phyloP scores from a whole-genome alignment of 2,329 filamentous ascomycete genomes.

The Fusarium sacchari region DNA sequence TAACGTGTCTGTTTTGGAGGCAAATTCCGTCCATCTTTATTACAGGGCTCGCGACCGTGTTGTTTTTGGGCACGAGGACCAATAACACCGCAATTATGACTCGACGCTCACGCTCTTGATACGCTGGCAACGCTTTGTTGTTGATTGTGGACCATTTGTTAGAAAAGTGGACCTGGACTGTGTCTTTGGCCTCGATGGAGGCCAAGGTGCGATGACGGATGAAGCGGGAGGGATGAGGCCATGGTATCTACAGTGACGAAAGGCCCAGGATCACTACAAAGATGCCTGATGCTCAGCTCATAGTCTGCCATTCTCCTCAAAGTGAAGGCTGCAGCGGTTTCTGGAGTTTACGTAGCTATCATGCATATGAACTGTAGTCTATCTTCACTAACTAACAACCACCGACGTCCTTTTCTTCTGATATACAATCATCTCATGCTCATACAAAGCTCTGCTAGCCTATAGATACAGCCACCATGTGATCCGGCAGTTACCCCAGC shows the following conservation, averaged over 20 bases:
- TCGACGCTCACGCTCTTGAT: slow-evolving; percentile 25
- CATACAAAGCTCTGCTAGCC: slow-evolving; percentile 10
- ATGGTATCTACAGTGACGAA: slow-evolving; percentile 19
- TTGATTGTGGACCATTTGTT: slow-evolving; percentile 14
- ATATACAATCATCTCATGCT: slow-evolving; percentile 7
- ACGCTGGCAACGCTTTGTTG: slow-evolving; percentile 25
- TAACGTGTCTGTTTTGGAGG: background rate
- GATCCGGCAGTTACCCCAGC: background rate
- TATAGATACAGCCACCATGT: slow-evolving; percentile 1
- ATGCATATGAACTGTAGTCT: slow-evolving; percentile 1
- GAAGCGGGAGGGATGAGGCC: slow-evolving; percentile 2
- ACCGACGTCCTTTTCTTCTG: background rate
- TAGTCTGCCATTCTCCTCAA: background rate
- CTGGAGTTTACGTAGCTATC: background rate
- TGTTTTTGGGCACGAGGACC: slow-evolving; percentile 8
- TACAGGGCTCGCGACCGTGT: background rate
- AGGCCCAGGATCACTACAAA: background rate
- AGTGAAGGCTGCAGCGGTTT: background rate
- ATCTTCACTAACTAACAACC: background rate
- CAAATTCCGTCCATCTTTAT: background rate
- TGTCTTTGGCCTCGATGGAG: background rate
- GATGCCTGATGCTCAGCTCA: background rate
- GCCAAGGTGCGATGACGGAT: slow-evolving; percentile 7
- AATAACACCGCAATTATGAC: slow-evolving; percentile 25
- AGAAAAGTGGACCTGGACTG: slow-evolving; percentile 8